Conservation (phyloP, 257 asterid species). For the Penstemon eatonii region DNA sequence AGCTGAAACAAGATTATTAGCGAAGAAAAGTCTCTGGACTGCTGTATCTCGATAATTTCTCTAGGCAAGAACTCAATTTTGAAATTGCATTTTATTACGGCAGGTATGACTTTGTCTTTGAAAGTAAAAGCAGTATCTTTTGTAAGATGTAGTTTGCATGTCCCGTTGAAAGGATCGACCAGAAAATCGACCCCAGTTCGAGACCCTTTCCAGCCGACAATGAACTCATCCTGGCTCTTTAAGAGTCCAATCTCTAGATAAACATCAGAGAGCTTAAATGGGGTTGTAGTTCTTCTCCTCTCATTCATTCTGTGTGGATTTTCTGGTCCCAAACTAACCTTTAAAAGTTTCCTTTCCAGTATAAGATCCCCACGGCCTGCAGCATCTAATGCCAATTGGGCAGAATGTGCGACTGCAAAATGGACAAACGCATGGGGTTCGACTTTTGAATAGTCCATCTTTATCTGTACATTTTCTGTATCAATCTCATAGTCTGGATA, state of each 20-base stretch:
- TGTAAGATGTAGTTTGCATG: conserved; percentile 63
- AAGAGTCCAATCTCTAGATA: conserved; percentile 59
- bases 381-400: conserved; percentile 54
- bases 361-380: conserved; percentile 56
- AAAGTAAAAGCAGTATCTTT: conserved; percentile 66
- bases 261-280: conserved; percentile 56
- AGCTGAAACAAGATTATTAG: conserved; percentile 54
- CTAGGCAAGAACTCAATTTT: conserved; percentile 69
- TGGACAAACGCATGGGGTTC: conserved; percentile 88
- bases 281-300: conserved; percentile 61
- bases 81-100: conserved; percentile 65
- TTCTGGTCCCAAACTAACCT: conserved; percentile 75
- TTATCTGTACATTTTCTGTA: conserved; percentile 35
- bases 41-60: conserved; percentile 63
- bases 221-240: conserved; percentile 56
- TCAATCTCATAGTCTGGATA: conserved; percentile 61
- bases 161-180: conserved; percentile 74
- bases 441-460: conserved; percentile 52
- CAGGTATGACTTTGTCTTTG: conserved; percentile 39
- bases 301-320: conserved; percentile 63
- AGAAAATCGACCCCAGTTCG: conserved; percentile 59
- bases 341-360: conserved; percentile 41
- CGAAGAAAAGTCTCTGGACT: conserved; percentile 36
- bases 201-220: conserved; percentile 81
- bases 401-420: conserved; percentile 59